These are phyloP conservation scores for Mycena haematopus DNA, from an alignment of 768 basidiomycete genomes.

Conservation along the genomic window DNA sequence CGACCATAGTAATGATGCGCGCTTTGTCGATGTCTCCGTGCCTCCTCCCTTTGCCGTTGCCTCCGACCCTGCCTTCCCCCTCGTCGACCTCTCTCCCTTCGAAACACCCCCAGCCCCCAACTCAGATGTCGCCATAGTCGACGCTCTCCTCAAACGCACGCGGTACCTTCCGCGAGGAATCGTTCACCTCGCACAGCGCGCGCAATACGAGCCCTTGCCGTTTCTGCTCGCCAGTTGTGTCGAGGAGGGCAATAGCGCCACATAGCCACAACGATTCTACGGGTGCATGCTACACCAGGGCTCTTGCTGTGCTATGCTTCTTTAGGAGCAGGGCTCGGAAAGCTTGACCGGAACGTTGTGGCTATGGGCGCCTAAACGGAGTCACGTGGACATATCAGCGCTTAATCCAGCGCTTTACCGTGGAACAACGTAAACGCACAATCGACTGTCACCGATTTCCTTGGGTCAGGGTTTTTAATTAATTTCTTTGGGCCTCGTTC, in stretches of 20 bases:
- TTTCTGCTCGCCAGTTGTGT: conserved; percentile 18
- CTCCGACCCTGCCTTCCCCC: background rate
- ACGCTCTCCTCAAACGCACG: conserved; percentile 12
- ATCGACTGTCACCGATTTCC: background rate
- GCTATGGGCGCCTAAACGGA: too few relatives aligned
- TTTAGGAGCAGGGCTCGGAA: too few relatives aligned
- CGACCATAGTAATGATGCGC: background rate
- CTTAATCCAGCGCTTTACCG: background rate
- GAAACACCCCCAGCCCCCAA: background rate
- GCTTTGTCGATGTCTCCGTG: background rate
- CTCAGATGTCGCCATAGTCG: background rate
- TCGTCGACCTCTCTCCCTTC: background rate
- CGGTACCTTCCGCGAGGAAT: conserved; percentile 5
- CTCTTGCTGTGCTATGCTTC: too few relatives aligned
- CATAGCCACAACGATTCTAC: background rate
- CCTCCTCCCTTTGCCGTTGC: too few relatives aligned
- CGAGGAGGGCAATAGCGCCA: conserved; percentile 1
- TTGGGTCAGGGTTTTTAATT: background rate
- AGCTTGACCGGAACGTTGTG: too few relatives aligned
- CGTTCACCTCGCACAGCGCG: conserved; percentile 18
- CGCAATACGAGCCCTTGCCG: conserved; percentile 26
- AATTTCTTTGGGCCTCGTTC: background rate
- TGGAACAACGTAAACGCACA: too few relatives aligned
- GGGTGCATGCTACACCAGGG: too few relatives aligned
- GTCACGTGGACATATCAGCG: background rate